These are phyloP conservation scores for Durusdinium trenchii DNA, from an alignment of 73 alveolate genomes.

Conservation along the genomic window DNA sequence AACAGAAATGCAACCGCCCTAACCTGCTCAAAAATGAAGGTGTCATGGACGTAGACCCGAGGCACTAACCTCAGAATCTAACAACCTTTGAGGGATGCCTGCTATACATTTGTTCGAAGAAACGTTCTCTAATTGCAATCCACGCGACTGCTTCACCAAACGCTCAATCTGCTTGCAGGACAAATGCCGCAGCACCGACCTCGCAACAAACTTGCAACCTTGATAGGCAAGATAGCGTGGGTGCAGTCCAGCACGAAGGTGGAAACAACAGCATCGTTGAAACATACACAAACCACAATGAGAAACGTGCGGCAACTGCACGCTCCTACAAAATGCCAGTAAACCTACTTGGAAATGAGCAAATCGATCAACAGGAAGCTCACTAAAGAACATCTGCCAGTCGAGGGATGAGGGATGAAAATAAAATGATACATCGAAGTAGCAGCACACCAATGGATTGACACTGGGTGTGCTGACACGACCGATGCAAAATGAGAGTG, in stretches of 20 bases:
- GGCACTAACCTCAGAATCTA: constrained; percentile 57
- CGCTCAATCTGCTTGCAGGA: constrained; percentile 75
- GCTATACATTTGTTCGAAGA: background rate
- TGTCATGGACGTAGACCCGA: constrained; percentile 46
- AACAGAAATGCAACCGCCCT: background rate
- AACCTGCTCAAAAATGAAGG: constrained; percentile 56
- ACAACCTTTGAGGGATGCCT: background rate
- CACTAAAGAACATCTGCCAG: no score
- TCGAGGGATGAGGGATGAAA: no score
- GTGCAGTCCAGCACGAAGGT: background rate
- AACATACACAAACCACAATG: background rate
- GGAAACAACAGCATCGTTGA: background rate
- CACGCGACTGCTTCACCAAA: constrained; percentile 54
- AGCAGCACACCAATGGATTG: no score
- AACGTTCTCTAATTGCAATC: background rate
- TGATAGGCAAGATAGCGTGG: background rate
- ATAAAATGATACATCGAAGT: no score
- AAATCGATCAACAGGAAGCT: no score
- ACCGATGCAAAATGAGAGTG: no score
- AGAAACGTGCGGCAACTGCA: background rate
- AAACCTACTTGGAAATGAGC: no score
- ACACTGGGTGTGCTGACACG: no score
- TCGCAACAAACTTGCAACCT: background rate
- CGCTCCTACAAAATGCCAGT: no score
- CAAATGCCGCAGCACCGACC: constrained; percentile 80